phyloP scores from a whole-genome alignment of 371 early-diverging fungal species.

The Saksenaea vasiformis region DNA sequence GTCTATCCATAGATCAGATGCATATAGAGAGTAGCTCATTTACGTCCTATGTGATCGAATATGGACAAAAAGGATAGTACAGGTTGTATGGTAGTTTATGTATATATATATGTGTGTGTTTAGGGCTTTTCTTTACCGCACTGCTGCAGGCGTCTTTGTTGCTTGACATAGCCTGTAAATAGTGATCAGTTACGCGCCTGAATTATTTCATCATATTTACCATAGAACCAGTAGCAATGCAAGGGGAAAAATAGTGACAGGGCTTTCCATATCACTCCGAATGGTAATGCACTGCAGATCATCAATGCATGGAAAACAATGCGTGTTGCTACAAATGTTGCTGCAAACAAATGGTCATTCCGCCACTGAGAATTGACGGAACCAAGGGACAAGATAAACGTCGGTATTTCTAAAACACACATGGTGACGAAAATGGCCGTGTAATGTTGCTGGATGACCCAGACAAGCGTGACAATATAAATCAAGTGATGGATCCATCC shows the following conservation, averaged over 20 bases:
- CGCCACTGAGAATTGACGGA: constrained; percentile 32
- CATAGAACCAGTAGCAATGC: constrained; percentile 52
- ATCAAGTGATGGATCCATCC: constrained; percentile 61
- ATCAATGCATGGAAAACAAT: constrained; percentile 45
- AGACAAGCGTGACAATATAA: constrained; percentile 32
- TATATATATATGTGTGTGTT: not conserved
- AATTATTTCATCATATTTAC: constrained; percentile 17
- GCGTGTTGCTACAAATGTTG: constrained; percentile 35
- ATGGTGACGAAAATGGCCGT: constrained; percentile 35
- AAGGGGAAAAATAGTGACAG: constrained; percentile 35
- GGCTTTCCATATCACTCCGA: constrained; percentile 17
- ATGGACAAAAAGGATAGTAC: too few species aligned
- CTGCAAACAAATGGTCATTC: constrained; percentile 46
- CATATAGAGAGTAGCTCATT: too few species aligned
- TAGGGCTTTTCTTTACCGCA: not conserved
- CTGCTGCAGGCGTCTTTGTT: not conserved
- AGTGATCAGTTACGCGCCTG: not conserved
- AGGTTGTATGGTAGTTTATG: too few species aligned
- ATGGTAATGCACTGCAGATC: constrained; percentile 19
- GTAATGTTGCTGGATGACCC: constrained; percentile 27
- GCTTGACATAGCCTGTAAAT: not conserved
- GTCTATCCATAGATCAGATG: too few species aligned
- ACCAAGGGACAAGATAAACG: constrained; percentile 41
- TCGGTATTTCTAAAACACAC: constrained; percentile 43
- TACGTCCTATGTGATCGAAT: too few species aligned